Percentiles rank a stretch among this genome's conserved stretches.
Conservation (phyloP, 2,329 filamentous ascomycete species). For the Cadophora sp. region DNA sequence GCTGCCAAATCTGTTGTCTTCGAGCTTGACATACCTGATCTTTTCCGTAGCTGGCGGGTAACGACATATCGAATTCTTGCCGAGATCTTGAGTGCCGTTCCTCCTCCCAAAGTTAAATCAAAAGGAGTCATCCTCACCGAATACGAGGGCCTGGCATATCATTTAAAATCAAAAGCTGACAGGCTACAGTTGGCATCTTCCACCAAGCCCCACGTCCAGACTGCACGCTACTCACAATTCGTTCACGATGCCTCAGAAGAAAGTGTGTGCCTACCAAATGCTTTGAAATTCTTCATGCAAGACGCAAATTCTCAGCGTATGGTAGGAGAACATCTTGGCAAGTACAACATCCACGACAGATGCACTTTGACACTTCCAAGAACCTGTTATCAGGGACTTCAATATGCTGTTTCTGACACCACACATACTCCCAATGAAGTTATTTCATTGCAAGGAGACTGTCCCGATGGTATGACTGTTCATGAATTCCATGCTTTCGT, state of each 20-base stretch:
- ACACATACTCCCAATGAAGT: constrained; percentile 55
- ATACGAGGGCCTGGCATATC: constrained; percentile 21
- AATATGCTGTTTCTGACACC: constrained; percentile 36
- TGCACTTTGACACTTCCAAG: constrained; percentile 52
- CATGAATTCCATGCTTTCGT: constrained; percentile 62
- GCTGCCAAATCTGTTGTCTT: constrained; percentile 57
- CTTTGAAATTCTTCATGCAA: constrained; percentile 49
- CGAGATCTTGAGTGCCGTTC: constrained; percentile 45
- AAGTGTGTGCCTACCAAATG: constrained; percentile 54
- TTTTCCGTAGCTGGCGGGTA: constrained; percentile 57
- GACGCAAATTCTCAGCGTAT: constrained; percentile 40
- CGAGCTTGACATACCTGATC: constrained; percentile 53
- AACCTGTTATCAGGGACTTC: constrained; percentile 34
- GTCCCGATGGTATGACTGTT: constrained; percentile 55
- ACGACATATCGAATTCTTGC: constrained; percentile 50
- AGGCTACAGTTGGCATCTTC: constrained; percentile 33
- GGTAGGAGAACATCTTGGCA: constrained; percentile 23
- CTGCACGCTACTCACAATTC: constrained; percentile 43
- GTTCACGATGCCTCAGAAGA: constrained; percentile 42
- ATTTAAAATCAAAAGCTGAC: background rate
- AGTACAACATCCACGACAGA: constrained; percentile 37
- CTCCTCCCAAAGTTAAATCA: constrained; percentile 8
- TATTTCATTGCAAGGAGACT: constrained; percentile 55
- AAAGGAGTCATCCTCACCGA: constrained; percentile 17
- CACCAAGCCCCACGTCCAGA: constrained; percentile 31